These are phyloP conservation scores for Coniferiporia weirii DNA, from an alignment of 1,284 basidiomycete species.

Conservation along the genomic window DNA sequence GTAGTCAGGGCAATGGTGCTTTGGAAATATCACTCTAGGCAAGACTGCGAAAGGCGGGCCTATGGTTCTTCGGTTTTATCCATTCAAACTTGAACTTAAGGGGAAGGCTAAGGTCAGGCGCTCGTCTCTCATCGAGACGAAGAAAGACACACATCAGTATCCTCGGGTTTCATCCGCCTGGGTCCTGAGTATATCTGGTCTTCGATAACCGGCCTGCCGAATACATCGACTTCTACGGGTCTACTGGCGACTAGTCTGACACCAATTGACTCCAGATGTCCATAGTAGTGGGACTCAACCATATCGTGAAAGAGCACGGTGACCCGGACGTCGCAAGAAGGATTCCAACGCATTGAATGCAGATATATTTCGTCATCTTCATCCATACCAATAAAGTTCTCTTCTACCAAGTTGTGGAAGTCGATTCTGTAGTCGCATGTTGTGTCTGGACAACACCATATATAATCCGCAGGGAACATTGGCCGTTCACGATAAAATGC, in stretches of 20 bases:
- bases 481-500: neutral
- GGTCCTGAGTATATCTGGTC: conserved; percentile 1
- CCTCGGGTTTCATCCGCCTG: conserved; percentile 3
- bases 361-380: neutral
- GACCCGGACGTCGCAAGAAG: neutral
- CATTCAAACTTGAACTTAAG: conserved; percentile 8
- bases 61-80: conserved; percentile 5
- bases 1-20: neutral
- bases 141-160: neutral
- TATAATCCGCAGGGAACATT: neutral
- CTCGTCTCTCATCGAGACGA: neutral
- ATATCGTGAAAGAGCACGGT: conserved; percentile 14
- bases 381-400: conserved; percentile 3
- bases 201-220: neutral
- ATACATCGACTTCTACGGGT: neutral
- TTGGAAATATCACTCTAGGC: neutral
- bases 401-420: neutral
- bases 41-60: neutral
- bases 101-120: neutral
- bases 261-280: conserved; percentile 6
- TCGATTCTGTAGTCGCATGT: conserved; percentile 1
- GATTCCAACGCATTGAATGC: conserved; percentile 3
- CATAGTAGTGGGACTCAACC: conserved; percentile 14
- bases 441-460: conserved; percentile 7
- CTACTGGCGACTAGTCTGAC: conserved; percentile 1